phyloP scores from a whole-genome alignment of 768 basidiomycete species.

The Leccinum boreale region DNA sequence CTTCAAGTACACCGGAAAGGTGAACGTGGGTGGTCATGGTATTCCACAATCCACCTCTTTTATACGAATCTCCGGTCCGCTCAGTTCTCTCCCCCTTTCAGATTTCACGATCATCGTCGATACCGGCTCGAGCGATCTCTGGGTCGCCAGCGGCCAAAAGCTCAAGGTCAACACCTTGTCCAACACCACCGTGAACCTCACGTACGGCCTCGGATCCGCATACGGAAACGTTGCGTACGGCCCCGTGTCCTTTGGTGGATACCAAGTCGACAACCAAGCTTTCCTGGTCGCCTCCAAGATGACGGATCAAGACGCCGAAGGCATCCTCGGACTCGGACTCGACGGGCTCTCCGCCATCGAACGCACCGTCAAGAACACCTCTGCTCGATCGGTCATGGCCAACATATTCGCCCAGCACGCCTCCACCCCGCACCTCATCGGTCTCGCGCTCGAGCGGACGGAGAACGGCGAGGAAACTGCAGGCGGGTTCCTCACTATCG shows the following conservation, averaged over 20 bases:
- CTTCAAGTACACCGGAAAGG: slow-evolving; percentile 27
- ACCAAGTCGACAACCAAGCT: slow-evolving; percentile 27
- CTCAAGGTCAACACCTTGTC: slow-evolving; percentile 31
- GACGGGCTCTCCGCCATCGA: slow-evolving; percentile 22
- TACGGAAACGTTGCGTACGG: slow-evolving; percentile 36
- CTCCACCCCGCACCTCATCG: slow-evolving; percentile 37
- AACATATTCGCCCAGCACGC: slow-evolving; percentile 40
- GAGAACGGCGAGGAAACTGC: slow-evolving; percentile 38
- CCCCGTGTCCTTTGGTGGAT: slow-evolving; percentile 34
- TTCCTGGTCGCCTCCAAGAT: slow-evolving; percentile 23
- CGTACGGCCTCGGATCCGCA: slow-evolving; percentile 40
- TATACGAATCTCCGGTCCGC: not conserved
- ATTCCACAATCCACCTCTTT: not conserved
- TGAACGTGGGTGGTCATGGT: slow-evolving; percentile 30
- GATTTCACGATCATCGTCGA: slow-evolving; percentile 29
- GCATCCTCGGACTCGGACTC: slow-evolving; percentile 29
- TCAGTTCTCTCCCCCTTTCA: slow-evolving; percentile 1
- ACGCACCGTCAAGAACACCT: slow-evolving; percentile 13
- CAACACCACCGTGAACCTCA: slow-evolving; percentile 27
- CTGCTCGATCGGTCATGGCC: slow-evolving; percentile 32
- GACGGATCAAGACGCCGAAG: slow-evolving; percentile 12
- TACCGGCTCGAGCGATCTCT: slow-evolving; percentile 32
- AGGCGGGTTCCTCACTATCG: slow-evolving; percentile 41
- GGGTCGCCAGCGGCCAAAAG: slow-evolving; percentile 18
- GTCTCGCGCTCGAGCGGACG: slow-evolving; percentile 41